Percentiles rank a stretch among this genome's conserved stretches.
Evolutionary conservation across 495 filamentous ascomycete species (phyloP).

Genomic region (Podospora bellae-mahoneyi): DNA sequence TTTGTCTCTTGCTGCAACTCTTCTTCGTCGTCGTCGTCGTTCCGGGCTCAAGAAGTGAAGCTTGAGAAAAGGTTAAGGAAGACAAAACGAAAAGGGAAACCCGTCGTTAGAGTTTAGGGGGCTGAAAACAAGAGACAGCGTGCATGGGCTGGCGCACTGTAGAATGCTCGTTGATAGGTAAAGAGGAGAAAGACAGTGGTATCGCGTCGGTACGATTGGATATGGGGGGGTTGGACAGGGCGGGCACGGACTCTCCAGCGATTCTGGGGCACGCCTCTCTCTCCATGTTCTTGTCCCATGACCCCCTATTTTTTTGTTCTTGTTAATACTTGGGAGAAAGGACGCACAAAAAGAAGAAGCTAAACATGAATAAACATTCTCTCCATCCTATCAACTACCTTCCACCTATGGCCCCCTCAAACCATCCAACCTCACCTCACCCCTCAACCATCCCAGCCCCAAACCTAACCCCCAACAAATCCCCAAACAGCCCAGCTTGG

Average conservation of each 20-base stretch:
- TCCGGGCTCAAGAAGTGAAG: neutral
- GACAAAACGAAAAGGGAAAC: constrained; percentile 6
- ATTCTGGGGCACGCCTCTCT: constrained; percentile 8
- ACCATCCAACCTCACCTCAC: neutral
- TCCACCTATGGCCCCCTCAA: neutral
- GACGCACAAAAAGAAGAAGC: neutral
- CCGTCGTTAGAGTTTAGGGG: constrained; percentile 26
- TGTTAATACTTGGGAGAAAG: neutral
- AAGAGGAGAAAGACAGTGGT: constrained; percentile 9
- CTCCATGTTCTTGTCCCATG: neutral
- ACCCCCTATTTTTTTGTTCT: neutral
- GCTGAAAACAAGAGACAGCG: constrained; percentile 12
- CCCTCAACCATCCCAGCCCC: neutral
- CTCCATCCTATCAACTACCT: neutral
- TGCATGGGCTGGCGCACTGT: constrained; percentile 15
- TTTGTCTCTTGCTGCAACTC: too few species aligned
- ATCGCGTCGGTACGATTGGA: constrained; percentile 13
- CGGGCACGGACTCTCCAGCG: constrained; percentile 16
- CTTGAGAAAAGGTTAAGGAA: too few species aligned
- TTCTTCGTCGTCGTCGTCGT: neutral
- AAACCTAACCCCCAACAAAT: constrained; percentile 5
- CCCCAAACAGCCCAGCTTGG: neutral
- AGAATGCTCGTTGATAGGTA: constrained; percentile 19
- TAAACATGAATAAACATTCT: neutral
- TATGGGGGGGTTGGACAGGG: neutral